Base-by-base conservation (phyloP, 2,329 filamentous ascomycete species). In the Aspergillus felis region DNA sequence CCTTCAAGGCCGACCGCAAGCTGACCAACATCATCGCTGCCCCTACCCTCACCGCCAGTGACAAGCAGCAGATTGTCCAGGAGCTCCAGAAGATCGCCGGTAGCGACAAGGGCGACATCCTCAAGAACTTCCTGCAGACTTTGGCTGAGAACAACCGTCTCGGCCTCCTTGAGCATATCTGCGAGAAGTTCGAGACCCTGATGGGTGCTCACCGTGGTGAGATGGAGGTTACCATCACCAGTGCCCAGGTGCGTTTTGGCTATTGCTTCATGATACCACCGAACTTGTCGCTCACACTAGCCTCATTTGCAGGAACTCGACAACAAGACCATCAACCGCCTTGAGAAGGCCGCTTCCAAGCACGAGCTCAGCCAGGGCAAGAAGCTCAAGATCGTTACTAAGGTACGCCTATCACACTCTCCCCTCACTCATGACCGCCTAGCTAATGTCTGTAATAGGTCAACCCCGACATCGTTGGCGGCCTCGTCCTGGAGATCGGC, bases 71-170 rank as follows among this genome's bases (percentile, higher is more conserved):
- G 78, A 91, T 99, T 73, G 80, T 97, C 61, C 80, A 84, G 71
- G 93, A 97, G 84, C 86, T 99, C 68, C 83, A 89, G 79, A 96
- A 96, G 86, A 84, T 87, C 73, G 81, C 89, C 64, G 89, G 88
- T 68, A 76, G 79, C 64, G 84, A 87, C 76, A 91, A 90, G 80
- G 81, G 79, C 74, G 86, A 90, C 74, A 91, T 92, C 63, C 81
- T 97, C 78, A 92, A 94, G 87, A 95, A 97, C 85, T 92, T 99
- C 83, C 85, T 99, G 68, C 74, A 82, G 57, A 90, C 93, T 57
- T 85, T 99, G 58, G 93, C 94, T 66, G 91, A 94, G 82, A 96
- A 99, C 87, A 99, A 99, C 87, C 87, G 94, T 67, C 83, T 99
- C 67, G 87, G 87, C 64, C 82, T 94, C 62, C 84, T 99, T 62